These are phyloP conservation scores for Talaromyces sp. DNA, from an alignment of 2,329 filamentous ascomycete genomes.

Conservation along the genomic window DNA sequence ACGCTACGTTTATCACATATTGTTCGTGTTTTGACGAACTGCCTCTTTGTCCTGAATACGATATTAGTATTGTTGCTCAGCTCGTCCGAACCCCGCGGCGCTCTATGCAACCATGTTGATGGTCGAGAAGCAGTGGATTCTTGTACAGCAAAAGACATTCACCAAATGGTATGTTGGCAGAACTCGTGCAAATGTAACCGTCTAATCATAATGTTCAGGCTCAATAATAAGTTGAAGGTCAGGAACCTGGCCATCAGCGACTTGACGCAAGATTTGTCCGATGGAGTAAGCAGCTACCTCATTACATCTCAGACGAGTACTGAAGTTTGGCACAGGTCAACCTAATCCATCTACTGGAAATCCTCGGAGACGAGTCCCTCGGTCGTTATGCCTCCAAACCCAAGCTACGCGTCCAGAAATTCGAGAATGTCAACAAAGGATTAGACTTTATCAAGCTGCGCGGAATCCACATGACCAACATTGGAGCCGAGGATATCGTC, in stretches of 20 bases:
- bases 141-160: constrained; percentile 97
- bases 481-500: constrained; percentile 95
- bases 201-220: constrained; percentile 52
- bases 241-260: constrained; percentile 79
- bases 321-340: constrained; percentile 61
- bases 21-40: background rate
- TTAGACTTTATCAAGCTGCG: constrained; percentile 88
- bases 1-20: constrained; percentile 4
- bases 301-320: background rate
- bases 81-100: background rate
- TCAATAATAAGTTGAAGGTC: constrained; percentile 88
- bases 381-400: constrained; percentile 95
- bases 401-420: constrained; percentile 91
- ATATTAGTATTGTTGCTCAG: background rate
- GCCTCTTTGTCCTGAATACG: background rate
- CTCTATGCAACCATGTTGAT: constrained; percentile 40
- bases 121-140: constrained; percentile 62
- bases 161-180: constrained; percentile 77
- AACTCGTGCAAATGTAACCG: background rate
- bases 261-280: constrained; percentile 82
- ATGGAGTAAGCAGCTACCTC: constrained; percentile 66
- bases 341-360: constrained; percentile 95
- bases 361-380: constrained; percentile 88
- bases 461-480: constrained; percentile 96
- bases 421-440: constrained; percentile 96